A percentile compares a stretch with the other conserved stretches of the same genome.
Evolutionary conservation across 108 stramenopile species (phyloP).

Genomic region (Cyclotella kingstonii): DNA sequence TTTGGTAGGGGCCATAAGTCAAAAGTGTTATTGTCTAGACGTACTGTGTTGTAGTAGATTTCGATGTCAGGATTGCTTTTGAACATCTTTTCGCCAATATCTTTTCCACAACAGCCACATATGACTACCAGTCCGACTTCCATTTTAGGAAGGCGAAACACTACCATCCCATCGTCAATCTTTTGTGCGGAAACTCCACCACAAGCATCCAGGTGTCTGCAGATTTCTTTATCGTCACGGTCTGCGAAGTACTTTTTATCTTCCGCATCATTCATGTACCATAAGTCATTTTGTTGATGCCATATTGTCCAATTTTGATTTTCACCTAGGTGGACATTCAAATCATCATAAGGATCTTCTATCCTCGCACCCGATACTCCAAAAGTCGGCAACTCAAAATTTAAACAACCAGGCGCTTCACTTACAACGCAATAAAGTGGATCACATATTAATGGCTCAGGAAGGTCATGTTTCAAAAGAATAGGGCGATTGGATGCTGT

Average conservation of each 20-base stretch:
- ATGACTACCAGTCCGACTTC: conserved; percentile 48
- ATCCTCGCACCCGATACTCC: conserved; percentile 41
- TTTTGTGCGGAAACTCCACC: conserved; percentile 42
- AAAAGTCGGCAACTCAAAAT: conserved; percentile 52
- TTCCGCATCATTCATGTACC: conserved; percentile 39
- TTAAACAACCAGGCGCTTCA: conserved; percentile 51
- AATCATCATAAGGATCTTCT: conserved; percentile 40
- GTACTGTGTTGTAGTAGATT: conserved; percentile 44
- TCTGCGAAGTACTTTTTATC: conserved; percentile 30
- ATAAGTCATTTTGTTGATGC: conserved; percentile 35
- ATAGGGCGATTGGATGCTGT: conserved; percentile 30
- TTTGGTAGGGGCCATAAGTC: conserved; percentile 39
- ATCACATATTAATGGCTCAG: conserved; percentile 42
- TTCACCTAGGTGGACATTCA: conserved; percentile 46
- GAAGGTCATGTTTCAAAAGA: conserved; percentile 39
- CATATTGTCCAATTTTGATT: conserved; percentile 45
- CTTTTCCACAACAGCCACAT: conserved; percentile 48
- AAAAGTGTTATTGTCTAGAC: conserved; percentile 14
- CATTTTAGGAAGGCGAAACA: conserved; percentile 53
- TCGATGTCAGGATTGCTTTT: conserved; percentile 30
- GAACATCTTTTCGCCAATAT: conserved; percentile 32
- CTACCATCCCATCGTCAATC: conserved; percentile 46
- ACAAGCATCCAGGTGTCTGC: conserved; percentile 46
- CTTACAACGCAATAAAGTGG: conserved; percentile 45
- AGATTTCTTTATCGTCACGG: conserved; percentile 45